phyloP scores from a whole-genome alignment of 495 filamentous ascomycete genomes.

The Pyrenopolyporus hunteri region DNA sequence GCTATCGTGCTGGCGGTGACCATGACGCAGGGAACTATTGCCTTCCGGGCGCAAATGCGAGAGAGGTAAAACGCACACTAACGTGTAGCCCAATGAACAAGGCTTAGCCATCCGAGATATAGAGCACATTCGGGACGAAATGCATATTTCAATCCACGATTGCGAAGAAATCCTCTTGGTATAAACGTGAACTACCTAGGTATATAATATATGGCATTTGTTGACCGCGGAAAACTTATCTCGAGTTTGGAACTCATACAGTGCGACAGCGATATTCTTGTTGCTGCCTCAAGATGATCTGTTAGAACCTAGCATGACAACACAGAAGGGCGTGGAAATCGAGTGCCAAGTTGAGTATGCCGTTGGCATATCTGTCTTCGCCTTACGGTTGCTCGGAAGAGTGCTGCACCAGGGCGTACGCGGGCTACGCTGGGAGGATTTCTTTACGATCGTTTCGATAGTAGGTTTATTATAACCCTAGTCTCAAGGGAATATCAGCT shows the following conservation, averaged over 20 bases:
- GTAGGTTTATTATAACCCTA: constrained; percentile 9
- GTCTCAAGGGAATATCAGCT: neutral
- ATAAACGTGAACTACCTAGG: too few species aligned
- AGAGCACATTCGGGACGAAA: too few species aligned
- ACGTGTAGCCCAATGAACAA: too few species aligned
- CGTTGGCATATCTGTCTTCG: constrained; percentile 13
- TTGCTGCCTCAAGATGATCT: neutral
- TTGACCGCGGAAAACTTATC: neutral
- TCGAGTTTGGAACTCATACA: neutral
- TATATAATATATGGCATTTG: too few species aligned
- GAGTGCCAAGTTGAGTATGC: constrained; percentile 19
- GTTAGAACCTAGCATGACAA: constrained; percentile 8
- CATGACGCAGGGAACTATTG: too few species aligned
- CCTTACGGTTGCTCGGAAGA: constrained; percentile 4
- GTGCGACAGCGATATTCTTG: neutral
- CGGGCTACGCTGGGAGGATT: constrained; percentile 12
- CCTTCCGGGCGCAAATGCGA: too few species aligned
- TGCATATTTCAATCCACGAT: too few species aligned
- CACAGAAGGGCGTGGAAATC: constrained; percentile 18
- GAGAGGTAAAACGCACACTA: too few species aligned
- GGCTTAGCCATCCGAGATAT: too few species aligned
- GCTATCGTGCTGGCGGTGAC: too few species aligned
- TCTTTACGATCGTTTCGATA: constrained; percentile 11
- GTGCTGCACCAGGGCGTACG: constrained; percentile 8
- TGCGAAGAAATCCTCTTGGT: too few species aligned